A percentile compares a stretch with the other conserved stretches of the same genome.
phyloP scores from a whole-genome alignment of 2,329 filamentous ascomycete genomes.

The Cladosporium sp. region DNA sequence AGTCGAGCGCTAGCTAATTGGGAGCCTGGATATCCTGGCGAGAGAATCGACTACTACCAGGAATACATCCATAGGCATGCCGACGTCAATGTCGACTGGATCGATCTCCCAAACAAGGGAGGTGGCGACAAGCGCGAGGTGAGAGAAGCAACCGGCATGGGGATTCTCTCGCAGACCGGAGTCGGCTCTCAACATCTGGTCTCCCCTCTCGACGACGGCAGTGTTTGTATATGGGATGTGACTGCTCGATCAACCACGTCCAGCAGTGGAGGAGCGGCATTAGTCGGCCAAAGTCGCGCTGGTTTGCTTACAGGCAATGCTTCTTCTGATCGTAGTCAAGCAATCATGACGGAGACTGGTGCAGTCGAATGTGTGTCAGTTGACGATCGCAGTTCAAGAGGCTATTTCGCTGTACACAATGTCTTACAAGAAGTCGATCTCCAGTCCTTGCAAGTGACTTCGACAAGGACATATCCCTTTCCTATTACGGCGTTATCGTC shows the following conservation, averaged over 20 bases:
- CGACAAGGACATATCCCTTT: conserved; percentile 70
- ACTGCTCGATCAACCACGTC: conserved; percentile 19
- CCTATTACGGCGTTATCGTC: conserved; percentile 79
- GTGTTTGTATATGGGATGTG: conserved; percentile 77
- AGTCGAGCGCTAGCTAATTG: conserved; percentile 68
- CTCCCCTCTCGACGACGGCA: conserved; percentile 79
- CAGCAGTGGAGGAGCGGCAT: conserved; percentile 45
- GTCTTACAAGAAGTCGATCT: conserved; percentile 79
- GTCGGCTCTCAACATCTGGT: conserved; percentile 60
- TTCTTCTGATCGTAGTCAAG: conserved; percentile 40
- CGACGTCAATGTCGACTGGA: conserved; percentile 70
- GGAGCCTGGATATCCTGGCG: conserved; percentile 71
- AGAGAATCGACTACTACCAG: conserved; percentile 77
- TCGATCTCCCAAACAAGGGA: conserved; percentile 56
- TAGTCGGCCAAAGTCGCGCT: conserved; percentile 61
- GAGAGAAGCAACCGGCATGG: conserved; percentile 69
- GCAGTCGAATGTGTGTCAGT: conserved; percentile 81
- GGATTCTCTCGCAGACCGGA: conserved; percentile 56
- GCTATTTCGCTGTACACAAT: conserved; percentile 76
- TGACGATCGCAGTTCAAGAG: conserved; percentile 62
- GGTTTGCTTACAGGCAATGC: conserved; percentile 63
- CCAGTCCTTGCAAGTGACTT: conserved; percentile 64
- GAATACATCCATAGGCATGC: conserved; percentile 83
- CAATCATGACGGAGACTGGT: conserved; percentile 65
- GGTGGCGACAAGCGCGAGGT: conserved; percentile 39